Evolutionary conservation across 2,329 filamentous ascomycete genomes (phyloP), one percentile per base, ranked within the genome.

Genomic region (Mycosphaerella sp.): DNA sequence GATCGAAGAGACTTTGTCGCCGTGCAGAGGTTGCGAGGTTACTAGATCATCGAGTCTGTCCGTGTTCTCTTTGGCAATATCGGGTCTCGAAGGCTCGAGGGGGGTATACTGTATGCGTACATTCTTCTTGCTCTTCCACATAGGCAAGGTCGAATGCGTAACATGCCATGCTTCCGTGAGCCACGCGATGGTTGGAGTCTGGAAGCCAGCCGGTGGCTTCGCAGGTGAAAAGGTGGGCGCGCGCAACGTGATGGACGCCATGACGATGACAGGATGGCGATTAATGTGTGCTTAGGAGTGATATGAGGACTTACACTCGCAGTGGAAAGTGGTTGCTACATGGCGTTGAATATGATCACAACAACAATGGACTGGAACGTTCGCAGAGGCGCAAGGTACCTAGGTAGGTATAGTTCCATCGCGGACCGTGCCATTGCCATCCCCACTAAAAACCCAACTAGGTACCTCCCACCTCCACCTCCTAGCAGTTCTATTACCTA

Each of bases 91-190:
- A 31, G 48, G 69, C 51, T 65, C 54, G 7, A 87, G 76, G 0
- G 78, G 69, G 8, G 72, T 80, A 76, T 95, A 95, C 34, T 82
- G 86, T 68, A 95, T 92, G 64, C 80, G 79, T 11, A 95, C 87
- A 71, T 93, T 93, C 68, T 83, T 84, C 50, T 86, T 84, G 45
- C 80, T 79, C 63, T 83, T 83, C 89, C 89, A 95, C 86, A 93
- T 90, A 59, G 80, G 74, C 9, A 90, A 80, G 4, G 85, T 88
- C 4, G 83, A 87, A 73, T 89, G 85, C 9, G 85, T 87, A 53
- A 90, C 85, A 62, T 80, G 74, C 86, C 86, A 90, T 55, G 81
- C 86, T 56, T 83, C 76, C 49, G 76, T 71, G 44, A 89, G 79
- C 78, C 80, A 87, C 54, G 77, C 70, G 26, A 82, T 69, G 2